Evolutionary conservation across 768 basidiomycete genomes (phyloP), one percentile per base, ranked within the genome.

Genomic region (Pleurotus pulmonarius): DNA sequence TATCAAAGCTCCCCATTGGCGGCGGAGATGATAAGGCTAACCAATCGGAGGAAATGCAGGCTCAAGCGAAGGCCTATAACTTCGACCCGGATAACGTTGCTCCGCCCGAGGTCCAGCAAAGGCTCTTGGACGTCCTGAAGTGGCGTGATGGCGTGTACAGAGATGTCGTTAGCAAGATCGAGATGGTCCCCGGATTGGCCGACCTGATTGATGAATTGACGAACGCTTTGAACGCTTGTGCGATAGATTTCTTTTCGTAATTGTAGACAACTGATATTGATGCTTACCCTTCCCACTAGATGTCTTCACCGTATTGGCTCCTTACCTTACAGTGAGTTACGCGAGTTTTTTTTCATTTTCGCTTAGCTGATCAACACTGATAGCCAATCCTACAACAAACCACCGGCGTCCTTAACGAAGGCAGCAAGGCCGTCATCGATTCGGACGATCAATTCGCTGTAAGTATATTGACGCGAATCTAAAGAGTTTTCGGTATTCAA

Each of bases 351-450:
- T 7, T 9, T 22, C 13, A 39, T 26, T n/a, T 12, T 44, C 38
- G 38, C 8, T 16, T 44, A 41, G 48, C 18, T 16, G 8, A 38
- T 46, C 54, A 43, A 47, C 16, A 38, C 62, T 59, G 49, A 65
- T 63, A 88, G 82, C 87, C 87, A 8, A 75, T 88, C 55, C 71
- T 88, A 20, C 73, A 78, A 49, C 79, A 84, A 60, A 81, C 82
- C 7, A 85, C 81, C 9, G 67, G 69, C 3, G 81, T 78, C 11
- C 75, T 89, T 13, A 74, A 79, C 45, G 81, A 84, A 64, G 83
- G 83, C 4, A 85, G 83, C 62, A 83, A 85, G 64, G 81, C 82
- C 24, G 85, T 89, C 57, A 87, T 90, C 61, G 80, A 88, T 65
- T 79, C 75, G 22, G 79, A 82, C 34, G 87, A 89, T 59, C 87